A percentile compares a stretch with the other conserved stretches of the same genome.
These are phyloP conservation scores for Boletus pseudopeckii DNA, from an alignment of 768 basidiomycete species.

Conservation along the genomic window DNA sequence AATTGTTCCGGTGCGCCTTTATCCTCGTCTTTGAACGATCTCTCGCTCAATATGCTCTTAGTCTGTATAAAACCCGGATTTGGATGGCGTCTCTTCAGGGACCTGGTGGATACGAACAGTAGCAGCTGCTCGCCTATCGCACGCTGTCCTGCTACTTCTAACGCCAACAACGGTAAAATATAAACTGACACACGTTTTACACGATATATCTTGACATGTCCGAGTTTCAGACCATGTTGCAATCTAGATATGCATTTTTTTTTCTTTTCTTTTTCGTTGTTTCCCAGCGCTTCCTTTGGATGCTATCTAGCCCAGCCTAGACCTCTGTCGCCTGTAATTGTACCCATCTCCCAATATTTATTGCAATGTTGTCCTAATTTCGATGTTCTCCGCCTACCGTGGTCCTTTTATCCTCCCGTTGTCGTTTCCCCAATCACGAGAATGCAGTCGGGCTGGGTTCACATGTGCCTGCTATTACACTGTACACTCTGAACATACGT, in stretches of 20 bases:
- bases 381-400: neutral
- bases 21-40: conserved; percentile 1
- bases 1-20: conserved; percentile 72
- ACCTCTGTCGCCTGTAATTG: conserved; percentile 28
- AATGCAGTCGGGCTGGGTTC: conserved; percentile 9
- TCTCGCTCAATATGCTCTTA: conserved; percentile 25
- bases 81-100: conserved; percentile 90
- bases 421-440: neutral
- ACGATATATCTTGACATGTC: conserved; percentile 24
- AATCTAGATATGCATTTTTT: conserved; percentile 33
- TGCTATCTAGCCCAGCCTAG: conserved; percentile 34
- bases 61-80: conserved; percentile 90
- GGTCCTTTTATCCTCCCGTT: neutral
- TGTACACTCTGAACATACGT: conserved; percentile 17
- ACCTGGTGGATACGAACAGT: conserved; percentile 42
- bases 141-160: neutral
- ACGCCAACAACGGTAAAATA: conserved; percentile 4
- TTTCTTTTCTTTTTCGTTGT: neutral
- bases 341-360: conserved; percentile 23
- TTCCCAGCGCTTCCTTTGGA: conserved; percentile 13
- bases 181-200: conserved; percentile 13
- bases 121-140: conserved; percentile 12
- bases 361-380: neutral
- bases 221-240: conserved; percentile 11
- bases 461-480: conserved; percentile 23